Evolutionary conservation across 1,284 basidiomycete genomes (phyloP).

Genomic region (Leccinum subfulvum): DNA sequence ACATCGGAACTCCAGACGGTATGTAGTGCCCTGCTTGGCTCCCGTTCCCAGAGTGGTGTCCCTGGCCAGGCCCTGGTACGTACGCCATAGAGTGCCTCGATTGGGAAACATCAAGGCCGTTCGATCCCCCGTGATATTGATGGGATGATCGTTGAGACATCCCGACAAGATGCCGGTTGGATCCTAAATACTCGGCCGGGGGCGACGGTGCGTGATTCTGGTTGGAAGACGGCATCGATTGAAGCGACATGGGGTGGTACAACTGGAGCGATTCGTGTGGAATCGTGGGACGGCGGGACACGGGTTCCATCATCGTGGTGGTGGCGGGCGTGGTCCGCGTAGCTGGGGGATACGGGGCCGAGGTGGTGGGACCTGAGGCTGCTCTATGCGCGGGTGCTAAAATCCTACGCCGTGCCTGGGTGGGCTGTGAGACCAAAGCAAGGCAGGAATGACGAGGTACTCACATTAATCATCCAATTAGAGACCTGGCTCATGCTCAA

Average conservation of each 20-base stretch:
- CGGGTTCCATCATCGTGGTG: constrained; percentile 37
- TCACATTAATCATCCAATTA: constrained; percentile 89
- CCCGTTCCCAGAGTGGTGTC: constrained; percentile 35
- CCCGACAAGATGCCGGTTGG: constrained; percentile 34
- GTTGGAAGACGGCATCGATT: constrained; percentile 40
- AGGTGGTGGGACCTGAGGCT: constrained; percentile 70
- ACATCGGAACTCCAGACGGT: constrained; percentile 51
- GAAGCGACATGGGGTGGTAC: constrained; percentile 72
- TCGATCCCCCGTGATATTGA: constrained; percentile 26
- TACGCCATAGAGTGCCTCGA: constrained; percentile 33
- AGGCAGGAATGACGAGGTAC: constrained; percentile 29
- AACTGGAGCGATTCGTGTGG: constrained; percentile 63
- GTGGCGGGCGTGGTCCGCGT: constrained; percentile 44
- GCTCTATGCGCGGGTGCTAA: constrained; percentile 76
- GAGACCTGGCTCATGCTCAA: constrained; percentile 86
- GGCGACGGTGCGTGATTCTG: constrained; percentile 28
- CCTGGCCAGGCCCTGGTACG: constrained; percentile 31
- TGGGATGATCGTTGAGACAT: constrained; percentile 31
- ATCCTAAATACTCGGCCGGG: constrained; percentile 26
- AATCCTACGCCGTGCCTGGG: constrained; percentile 67
- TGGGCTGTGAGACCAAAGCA: constrained; percentile 12
- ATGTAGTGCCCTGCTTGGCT: constrained; percentile 31
- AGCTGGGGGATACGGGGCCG: constrained; percentile 59
- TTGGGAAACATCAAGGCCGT: constrained; percentile 28
- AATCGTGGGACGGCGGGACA: constrained; percentile 42